Base-by-base conservation (phyloP, 768 basidiomycete genomes). In the Guyanaporus albipodus region DNA sequence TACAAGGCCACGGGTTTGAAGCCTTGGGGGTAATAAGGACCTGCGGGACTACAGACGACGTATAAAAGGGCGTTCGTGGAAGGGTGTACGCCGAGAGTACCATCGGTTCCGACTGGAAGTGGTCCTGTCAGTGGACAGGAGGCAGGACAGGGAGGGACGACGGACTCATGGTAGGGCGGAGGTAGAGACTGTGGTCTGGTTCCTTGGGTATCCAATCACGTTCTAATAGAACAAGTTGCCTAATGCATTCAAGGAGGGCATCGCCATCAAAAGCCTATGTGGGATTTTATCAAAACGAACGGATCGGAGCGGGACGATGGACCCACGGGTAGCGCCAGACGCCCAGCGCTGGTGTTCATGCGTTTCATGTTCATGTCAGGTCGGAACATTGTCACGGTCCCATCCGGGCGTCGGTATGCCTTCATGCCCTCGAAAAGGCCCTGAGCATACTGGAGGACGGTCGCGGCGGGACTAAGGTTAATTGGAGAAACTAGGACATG, bases 301-400 rank as follows among this genome's bases (percentile, higher is more conserved):
- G 10, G n/a, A 28, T 22, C n/a, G 18, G 28, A 34, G 3, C 7
- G 21, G 8, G 17, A 17, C 7, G 19, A 44, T 32, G 12, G 39
- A 67, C 80, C 46, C 50, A 87, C 87, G 9, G 88, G 88, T 38
- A 91, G 64, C 17, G 86, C 89, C 44, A 91, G 73, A 33, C 94
- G 80, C 21, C 68, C 55, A 12, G 94, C 93, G 59, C 86, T 90
- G 37, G 55, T 77, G 70, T 91, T 91, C 92, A 98, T 93, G 22
- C 94, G 83, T 60, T 83, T 83, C 92, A 97, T 95, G 71, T 97
- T 96, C 89, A 91, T 90, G 68, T 96, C 91, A 3, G 94, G 95
- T 36, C 94, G 75, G 77, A 97, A 97, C 54, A 97, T 69, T 15
- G 85, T 80, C 18, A 93, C 80, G 22, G 77, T 81, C 28, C 85